These are phyloP conservation scores for Hortiboletus campestris DNA, from an alignment of 768 basidiomycete species.

Conservation along the genomic window DNA sequence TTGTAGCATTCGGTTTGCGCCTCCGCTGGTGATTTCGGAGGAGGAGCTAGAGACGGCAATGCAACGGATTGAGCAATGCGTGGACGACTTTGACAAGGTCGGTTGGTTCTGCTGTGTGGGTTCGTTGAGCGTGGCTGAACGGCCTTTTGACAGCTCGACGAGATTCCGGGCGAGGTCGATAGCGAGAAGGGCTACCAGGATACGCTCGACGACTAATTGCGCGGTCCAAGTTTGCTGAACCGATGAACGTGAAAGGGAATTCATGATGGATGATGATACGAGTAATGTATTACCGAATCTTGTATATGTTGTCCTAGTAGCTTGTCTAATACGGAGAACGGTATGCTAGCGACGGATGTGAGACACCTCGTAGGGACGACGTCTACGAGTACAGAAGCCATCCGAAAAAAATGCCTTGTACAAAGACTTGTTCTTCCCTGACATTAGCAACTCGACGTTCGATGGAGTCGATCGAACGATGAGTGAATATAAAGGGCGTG, in stretches of 20 bases:
- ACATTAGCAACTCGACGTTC: conserved; percentile 51
- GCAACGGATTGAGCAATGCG: conserved; percentile 68
- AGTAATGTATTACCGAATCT: conserved; percentile 1
- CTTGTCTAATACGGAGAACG: conserved; percentile 6
- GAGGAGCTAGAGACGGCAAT: conserved; percentile 76
- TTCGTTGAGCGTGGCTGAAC: neutral
- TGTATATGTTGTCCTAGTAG: neutral
- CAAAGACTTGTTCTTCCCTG: conserved; percentile 41
- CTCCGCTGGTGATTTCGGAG: conserved; percentile 92
- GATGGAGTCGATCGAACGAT: conserved; percentile 40
- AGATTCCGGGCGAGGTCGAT: conserved; percentile 63
- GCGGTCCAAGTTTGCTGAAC: too few relatives aligned
- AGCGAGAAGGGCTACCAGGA: conserved; percentile 59
- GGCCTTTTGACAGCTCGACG: conserved; percentile 39
- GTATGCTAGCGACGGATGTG: conserved; percentile 35
- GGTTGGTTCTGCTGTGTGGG: conserved; percentile 21
- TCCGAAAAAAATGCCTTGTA: conserved; percentile 57
- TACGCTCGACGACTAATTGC: conserved; percentile 23
- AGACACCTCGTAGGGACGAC: conserved; percentile 65
- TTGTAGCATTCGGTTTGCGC: conserved; percentile 89
- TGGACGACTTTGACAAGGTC: conserved; percentile 80
- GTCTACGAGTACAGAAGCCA: conserved; percentile 36
- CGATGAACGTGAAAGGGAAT: neutral
- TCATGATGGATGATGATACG: neutral
- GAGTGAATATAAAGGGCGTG: conserved; percentile 47